These are phyloP conservation scores for Pseudopyrenochaeta lycopersici DNA, from an alignment of 2,329 filamentous ascomycete species.

Conservation along the genomic window DNA sequence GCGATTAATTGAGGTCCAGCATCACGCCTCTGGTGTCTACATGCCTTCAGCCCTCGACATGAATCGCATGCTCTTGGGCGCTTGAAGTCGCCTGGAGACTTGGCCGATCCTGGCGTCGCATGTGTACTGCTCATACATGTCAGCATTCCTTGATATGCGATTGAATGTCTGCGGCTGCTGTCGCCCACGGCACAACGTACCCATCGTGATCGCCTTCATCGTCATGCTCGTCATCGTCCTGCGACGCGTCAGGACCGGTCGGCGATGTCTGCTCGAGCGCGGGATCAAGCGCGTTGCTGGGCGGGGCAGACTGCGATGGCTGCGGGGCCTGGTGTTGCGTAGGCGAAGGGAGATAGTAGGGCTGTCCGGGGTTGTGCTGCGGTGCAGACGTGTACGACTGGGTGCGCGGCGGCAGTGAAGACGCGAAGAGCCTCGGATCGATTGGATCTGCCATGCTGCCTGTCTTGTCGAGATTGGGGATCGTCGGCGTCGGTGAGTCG, in stretches of 20 bases:
- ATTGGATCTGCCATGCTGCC: constrained; percentile 40
- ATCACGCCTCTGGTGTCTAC: not conserved
- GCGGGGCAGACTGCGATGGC: constrained; percentile 25
- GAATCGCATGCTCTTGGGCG: constrained; percentile 59
- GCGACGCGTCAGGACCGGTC: constrained; percentile 22
- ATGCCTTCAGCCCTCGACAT: constrained; percentile 54
- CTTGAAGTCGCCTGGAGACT: constrained; percentile 52
- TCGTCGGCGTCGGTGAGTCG: constrained; percentile 29
- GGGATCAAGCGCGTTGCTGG: constrained; percentile 37
- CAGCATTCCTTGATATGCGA: constrained; percentile 1
- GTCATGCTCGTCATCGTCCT: constrained; percentile 41
- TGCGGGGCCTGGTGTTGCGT: constrained; percentile 27
- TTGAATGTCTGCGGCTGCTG: not conserved
- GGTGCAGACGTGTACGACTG: constrained; percentile 38
- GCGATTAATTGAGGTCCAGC: constrained; percentile 8
- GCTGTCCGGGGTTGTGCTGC: constrained; percentile 34
- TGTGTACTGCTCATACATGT: constrained; percentile 22
- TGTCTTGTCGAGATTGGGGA: constrained; percentile 1
- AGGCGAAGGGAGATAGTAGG: constrained; percentile 39
- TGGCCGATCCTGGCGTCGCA: constrained; percentile 40
- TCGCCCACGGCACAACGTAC: constrained; percentile 19
- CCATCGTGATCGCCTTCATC: constrained; percentile 41
- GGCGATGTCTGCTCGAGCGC: constrained; percentile 45
- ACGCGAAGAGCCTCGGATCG: constrained; percentile 42
- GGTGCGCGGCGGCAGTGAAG: constrained; percentile 32